These are phyloP conservation scores for Tuber aestivum DNA, from an alignment of 495 filamentous ascomycete species.

Conservation along the genomic window DNA sequence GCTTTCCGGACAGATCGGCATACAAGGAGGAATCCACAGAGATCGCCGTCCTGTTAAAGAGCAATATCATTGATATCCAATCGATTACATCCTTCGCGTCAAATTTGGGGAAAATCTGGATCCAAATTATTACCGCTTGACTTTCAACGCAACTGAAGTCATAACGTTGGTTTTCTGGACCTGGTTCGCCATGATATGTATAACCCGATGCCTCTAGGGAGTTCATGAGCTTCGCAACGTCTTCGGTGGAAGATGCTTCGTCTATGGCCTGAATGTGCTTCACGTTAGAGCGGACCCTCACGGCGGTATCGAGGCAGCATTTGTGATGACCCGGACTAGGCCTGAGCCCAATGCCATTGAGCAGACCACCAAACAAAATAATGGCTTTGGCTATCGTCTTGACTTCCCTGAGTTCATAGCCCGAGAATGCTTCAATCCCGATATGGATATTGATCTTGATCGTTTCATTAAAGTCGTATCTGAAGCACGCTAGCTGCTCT, in stretches of 20 bases:
- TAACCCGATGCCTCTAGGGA: background rate
- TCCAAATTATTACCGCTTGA: conserved; percentile 26
- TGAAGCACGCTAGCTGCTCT: background rate
- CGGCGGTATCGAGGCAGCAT: background rate
- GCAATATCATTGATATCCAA: background rate
- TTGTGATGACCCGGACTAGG: background rate
- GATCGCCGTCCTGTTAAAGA: background rate
- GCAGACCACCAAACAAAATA: conserved; percentile 22
- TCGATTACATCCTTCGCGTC: background rate
- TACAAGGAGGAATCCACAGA: background rate
- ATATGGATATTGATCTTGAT: background rate
- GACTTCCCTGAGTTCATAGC: conserved; percentile 24
- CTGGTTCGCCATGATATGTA: conserved; percentile 1
- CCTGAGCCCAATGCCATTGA: background rate
- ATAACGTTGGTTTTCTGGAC: conserved; percentile 19
- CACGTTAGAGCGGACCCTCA: conserved; percentile 9
- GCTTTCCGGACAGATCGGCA: background rate
- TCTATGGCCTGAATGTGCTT: conserved; percentile 17
- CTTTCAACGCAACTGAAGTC: conserved; percentile 20
- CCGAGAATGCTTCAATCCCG: background rate
- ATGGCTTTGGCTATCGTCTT: conserved; percentile 29
- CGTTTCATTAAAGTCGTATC: background rate
- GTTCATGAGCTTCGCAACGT: conserved; percentile 25
- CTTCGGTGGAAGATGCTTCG: conserved; percentile 16
- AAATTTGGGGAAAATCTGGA: conserved; percentile 13